A percentile compares a stretch with the other conserved stretches of the same genome.
phyloP scores from a whole-genome alignment of 441 rosid genomes.

The Biscutella auriculata region DNA sequence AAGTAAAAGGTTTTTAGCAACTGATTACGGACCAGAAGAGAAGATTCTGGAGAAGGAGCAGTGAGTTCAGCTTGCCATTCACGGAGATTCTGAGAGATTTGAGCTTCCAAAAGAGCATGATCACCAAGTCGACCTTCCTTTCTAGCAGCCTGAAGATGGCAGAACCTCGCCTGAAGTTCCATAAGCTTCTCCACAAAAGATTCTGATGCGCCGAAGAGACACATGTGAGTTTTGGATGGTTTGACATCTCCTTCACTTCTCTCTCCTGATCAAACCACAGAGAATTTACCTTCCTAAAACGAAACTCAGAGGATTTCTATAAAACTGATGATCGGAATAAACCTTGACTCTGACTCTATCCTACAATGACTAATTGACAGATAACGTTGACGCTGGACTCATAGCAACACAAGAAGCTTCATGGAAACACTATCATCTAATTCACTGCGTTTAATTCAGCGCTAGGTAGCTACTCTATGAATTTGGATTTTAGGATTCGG shows the following conservation, averaged over 20 bases:
- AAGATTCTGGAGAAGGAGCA: constrained; percentile 51
- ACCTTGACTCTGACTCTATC: no score
- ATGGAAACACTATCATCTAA: no score
- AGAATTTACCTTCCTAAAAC: no score
- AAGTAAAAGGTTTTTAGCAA: not conserved
- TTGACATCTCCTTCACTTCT: constrained; percentile 36
- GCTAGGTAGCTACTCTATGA: no score
- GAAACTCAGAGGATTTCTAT: no score
- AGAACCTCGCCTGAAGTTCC: constrained; percentile 48
- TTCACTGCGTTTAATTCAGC: no score
- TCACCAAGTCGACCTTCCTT: constrained; percentile 44
- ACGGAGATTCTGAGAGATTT: constrained; percentile 45
- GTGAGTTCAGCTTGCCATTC: constrained; percentile 69
- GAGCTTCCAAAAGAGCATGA: constrained; percentile 49
- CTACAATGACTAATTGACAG: no score
- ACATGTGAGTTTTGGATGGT: constrained; percentile 36
- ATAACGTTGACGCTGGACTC: no score
- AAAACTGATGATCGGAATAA: no score
- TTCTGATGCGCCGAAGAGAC: constrained; percentile 36
- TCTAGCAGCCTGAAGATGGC: constrained; percentile 48
- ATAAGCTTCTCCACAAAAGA: constrained; percentile 44
- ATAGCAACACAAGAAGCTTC: no score
- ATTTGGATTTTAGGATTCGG: no score
- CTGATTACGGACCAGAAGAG: constrained; percentile 31
- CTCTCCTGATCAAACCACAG: constrained; percentile 3